Evolutionary conservation across 257 asterid species (phyloP), one percentile per base, ranked within the genome.

Genomic region (Phtheirospermum japonicum): DNA sequence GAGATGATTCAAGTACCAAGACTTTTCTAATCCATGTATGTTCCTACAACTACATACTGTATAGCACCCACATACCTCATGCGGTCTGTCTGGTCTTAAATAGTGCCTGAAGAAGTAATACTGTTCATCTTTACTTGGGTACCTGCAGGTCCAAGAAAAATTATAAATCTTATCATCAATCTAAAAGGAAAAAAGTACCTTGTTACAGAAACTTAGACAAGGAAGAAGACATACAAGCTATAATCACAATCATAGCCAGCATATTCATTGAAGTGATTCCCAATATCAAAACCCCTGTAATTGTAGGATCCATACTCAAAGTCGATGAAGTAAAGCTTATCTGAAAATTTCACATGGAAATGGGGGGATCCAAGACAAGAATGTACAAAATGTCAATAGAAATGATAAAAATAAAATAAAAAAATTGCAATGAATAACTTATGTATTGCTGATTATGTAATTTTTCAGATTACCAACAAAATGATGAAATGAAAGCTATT

Each of bases 221-320:
- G 77, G 73, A 65, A 33, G 63, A 65, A 9, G 64, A 77, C 94
- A 23, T 80, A 92, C 97, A 83, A 60, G 77, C 65, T 80, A 78
- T 91, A 91, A 77, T 88, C 98, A 76, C 98, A 91, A 55, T 91
- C 95, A 64, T 91, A 91, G 83, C 98, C 97, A 70, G 96, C 97
- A 69, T 92, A 92, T 83, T 89, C 98, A 57, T 89, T 88, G 82
- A 92, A 92, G 93, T 92, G 98, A 76, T 92, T 92, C 60, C 98
- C 98, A 72, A 92, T 84, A 83, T 92, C 98, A 70, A 92, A 92
- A 57, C 98, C 98, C 80, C 97, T 82, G 77, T 81, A 89, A 75
- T 71, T 85, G 83, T 89, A 92, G 46, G 96, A 92, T 61, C 95
- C 96, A 67, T 92, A 88, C 85, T 89, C 98, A 71, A 92, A 88